Conservation (phyloP, 2,329 filamentous ascomycete species). For the Cordyceps pruinosa region DNA sequence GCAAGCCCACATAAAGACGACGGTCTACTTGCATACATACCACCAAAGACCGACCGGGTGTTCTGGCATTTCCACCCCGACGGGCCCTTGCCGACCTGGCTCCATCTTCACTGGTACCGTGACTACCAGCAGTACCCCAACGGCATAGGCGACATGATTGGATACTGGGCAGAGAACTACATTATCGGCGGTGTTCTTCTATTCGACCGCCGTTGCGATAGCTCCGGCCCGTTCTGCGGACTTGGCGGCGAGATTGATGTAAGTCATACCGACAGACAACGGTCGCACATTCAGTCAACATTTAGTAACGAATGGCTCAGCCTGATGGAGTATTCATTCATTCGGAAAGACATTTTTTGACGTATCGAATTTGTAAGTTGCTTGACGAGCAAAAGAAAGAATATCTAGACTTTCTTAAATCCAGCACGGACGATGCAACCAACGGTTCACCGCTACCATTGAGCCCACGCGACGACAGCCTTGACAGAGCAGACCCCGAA, state of each 20-base stretch:
- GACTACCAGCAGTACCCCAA: slow-evolving; percentile 15
- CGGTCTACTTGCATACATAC: slow-evolving; percentile 17
- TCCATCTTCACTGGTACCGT: slow-evolving; percentile 20
- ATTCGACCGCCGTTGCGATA: slow-evolving; percentile 2
- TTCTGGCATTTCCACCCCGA: slow-evolving; percentile 3
- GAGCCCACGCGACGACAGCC: slow-evolving; percentile 16
- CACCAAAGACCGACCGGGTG: slow-evolving; percentile 13
- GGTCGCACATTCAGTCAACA: no score
- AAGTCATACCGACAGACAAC: no score
- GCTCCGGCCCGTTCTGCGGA: neutral
- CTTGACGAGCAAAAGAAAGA: slow-evolving; percentile 15
- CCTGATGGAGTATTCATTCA: slow-evolving; percentile 17
- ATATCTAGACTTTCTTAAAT: slow-evolving; percentile 15
- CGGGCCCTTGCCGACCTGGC: slow-evolving; percentile 22
- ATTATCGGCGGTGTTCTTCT: slow-evolving; percentile 10
- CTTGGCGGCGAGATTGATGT: neutral
- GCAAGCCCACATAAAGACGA: slow-evolving; percentile 20
- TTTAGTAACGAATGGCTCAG: no score
- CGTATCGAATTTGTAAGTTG: slow-evolving; percentile 18
- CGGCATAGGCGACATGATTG: slow-evolving; percentile 15
- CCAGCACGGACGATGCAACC: neutral
- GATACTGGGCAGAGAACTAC: slow-evolving; percentile 18
- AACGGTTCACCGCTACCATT: slow-evolving; percentile 16
- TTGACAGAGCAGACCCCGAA: slow-evolving; percentile 21
- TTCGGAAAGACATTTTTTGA: slow-evolving; percentile 5